These are phyloP conservation scores for Tetrahymena thermophila DNA, from an alignment of 73 alveolate genomes.

Conservation along the genomic window DNA sequence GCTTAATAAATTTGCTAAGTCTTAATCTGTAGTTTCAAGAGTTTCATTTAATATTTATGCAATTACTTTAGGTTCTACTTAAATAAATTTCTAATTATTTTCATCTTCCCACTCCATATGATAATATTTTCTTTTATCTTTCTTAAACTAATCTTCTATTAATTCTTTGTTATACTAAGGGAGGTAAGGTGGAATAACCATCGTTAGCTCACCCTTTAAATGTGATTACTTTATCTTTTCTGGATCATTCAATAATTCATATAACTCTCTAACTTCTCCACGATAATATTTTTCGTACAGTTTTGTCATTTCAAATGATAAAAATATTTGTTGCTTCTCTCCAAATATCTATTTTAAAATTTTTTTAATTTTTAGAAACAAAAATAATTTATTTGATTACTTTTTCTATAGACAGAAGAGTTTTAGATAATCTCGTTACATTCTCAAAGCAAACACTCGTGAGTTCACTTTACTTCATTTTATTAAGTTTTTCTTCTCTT, in stretches of 20 bases:
- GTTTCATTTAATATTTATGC: neutral
- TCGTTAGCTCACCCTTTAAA: slow-evolving; percentile 73
- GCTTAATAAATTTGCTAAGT: neutral
- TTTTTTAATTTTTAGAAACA: neutral
- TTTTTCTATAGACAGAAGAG: slow-evolving; percentile 20
- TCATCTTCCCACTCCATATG: neutral
- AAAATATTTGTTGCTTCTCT: slow-evolving; percentile 50
- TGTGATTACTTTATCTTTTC: slow-evolving; percentile 10
- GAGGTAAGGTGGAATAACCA: slow-evolving; percentile 62
- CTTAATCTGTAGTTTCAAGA: neutral
- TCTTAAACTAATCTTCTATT: slow-evolving; percentile 1
- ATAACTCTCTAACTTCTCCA: slow-evolving; percentile 27
- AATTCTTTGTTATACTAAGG: slow-evolving; percentile 38
- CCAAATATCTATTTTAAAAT: slow-evolving; percentile 49
- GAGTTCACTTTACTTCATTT: slow-evolving; percentile 28
- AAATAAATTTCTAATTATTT: neutral
- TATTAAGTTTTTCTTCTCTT: slow-evolving; percentile 28
- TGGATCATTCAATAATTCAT: slow-evolving; percentile 31
- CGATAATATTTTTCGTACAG: slow-evolving; percentile 50
- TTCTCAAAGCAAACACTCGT: slow-evolving; percentile 55
- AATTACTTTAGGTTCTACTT: neutral
- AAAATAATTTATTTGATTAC: neutral
- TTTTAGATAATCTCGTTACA: slow-evolving; percentile 42
- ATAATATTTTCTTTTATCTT: neutral
- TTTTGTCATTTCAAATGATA: slow-evolving; percentile 73